Conservation (phyloP, 202 grass and related monocot genomes). For the Saccharum hybrid region DNA sequence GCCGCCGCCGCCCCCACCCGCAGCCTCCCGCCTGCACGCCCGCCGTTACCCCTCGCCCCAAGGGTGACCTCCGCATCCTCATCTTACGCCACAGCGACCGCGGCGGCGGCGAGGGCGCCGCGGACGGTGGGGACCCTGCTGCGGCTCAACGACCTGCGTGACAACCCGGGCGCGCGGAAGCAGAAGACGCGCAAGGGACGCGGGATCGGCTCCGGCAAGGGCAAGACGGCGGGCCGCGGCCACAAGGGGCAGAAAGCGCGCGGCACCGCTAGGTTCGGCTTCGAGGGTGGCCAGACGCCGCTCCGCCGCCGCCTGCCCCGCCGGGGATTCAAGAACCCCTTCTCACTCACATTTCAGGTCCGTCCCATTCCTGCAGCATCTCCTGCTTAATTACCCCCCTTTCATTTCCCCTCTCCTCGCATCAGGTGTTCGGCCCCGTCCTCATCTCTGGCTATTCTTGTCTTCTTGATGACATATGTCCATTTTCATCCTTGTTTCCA, state of each 20-base stretch:
- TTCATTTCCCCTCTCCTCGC: background rate
- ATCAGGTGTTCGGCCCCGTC: background rate
- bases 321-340: conserved; percentile 82
- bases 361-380: background rate
- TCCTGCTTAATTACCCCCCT: background rate
- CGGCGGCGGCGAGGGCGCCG: background rate
- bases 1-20: background rate
- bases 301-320: conserved; percentile 69
- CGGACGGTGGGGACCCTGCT: conserved; percentile 61
- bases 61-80: conserved; percentile 1
- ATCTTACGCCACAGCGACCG: conserved; percentile 36
- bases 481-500: background rate
- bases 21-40: background rate
- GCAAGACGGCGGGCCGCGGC: conserved; percentile 83
- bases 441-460: background rate
- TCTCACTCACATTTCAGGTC: conserved; percentile 90
- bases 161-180: conserved; percentile 71
- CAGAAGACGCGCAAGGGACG: conserved; percentile 96
- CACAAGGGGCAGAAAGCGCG: conserved; percentile 96
- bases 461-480: background rate
- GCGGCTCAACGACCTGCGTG: conserved; percentile 79
- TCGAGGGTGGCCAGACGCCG: conserved; percentile 87
- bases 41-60: background rate
- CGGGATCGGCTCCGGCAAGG: conserved; percentile 91
- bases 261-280: conserved; percentile 78